A percentile compares a stretch with the other conserved stretches of the same genome.
Evolutionary conservation across 768 basidiomycete species (phyloP).

Genomic region (Leucosporidium yakuticum): DNA sequence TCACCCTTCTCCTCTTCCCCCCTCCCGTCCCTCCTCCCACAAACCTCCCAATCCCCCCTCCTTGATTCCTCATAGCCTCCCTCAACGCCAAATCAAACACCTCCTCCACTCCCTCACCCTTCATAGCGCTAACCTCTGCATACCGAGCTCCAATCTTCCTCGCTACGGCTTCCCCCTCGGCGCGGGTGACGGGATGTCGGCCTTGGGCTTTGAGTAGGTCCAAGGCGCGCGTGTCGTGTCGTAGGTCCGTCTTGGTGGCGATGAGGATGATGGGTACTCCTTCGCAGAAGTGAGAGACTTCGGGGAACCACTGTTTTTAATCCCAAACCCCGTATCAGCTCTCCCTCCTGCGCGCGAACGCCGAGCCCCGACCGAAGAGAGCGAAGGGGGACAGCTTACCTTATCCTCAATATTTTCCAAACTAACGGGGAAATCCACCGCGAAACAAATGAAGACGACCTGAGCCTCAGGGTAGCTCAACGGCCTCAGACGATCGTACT

Average conservation of each 20-base stretch:
- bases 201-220: constrained; percentile 84
- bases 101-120: constrained; percentile 80
- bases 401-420: constrained; percentile 99
- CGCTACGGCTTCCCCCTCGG: constrained; percentile 78
- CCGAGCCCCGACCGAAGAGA: neutral
- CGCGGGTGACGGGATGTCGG: constrained; percentile 61
- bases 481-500: constrained; percentile 95
- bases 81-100: constrained; percentile 78
- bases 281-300: constrained; percentile 87
- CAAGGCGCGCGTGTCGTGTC: constrained; percentile 75
- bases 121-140: constrained; percentile 89
- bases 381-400: constrained; percentile 59
- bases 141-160: constrained; percentile 82
- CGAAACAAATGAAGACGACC: constrained; percentile 97
- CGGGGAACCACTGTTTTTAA: constrained; percentile 71
- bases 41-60: constrained; percentile 51
- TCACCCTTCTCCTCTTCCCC: constrained; percentile 5
- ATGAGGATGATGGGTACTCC: constrained; percentile 84
- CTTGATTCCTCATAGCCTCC: constrained; percentile 69
- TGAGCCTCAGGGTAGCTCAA: constrained; percentile 96
- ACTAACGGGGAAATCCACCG: constrained; percentile 92
- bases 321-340: neutral
- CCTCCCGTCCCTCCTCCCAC: neutral
- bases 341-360: neutral
- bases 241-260: constrained; percentile 87